phyloP scores from a whole-genome alignment of 495 filamentous ascomycete genomes.

The Lasiosphaeris hirsuta region DNA sequence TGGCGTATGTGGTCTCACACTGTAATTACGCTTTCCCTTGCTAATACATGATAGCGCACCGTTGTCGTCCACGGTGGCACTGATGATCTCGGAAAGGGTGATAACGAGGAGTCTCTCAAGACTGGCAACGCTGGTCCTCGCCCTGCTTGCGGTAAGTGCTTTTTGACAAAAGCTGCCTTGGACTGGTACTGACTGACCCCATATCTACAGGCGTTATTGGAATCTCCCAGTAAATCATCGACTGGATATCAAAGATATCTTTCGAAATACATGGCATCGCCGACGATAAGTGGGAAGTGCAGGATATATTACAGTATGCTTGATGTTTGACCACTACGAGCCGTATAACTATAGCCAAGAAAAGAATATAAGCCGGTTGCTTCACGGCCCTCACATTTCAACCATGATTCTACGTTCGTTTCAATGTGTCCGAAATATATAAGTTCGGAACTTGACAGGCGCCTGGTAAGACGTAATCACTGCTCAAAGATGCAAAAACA shows the following conservation, averaged over 20 bases:
- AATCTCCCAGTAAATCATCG: constrained; percentile 58
- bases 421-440: no score
- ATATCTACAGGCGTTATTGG: constrained; percentile 70
- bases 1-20: constrained; percentile 61
- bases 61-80: constrained; percentile 92
- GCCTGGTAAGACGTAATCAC: no score
- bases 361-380: no score
- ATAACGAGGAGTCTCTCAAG: constrained; percentile 89
- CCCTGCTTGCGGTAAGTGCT: constrained; percentile 79
- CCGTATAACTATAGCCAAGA: no score
- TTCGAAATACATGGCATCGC: background rate
- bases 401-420: no score
- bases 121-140: constrained; percentile 92
- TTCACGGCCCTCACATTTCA: no score
- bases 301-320: no score
- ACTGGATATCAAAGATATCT: background rate
- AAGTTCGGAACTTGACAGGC: no score
- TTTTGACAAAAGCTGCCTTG: constrained; percentile 20
- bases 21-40: background rate
- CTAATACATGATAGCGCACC: constrained; percentile 62
- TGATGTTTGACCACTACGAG: no score
- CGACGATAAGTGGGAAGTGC: background rate
- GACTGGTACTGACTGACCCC: constrained; percentile 14
- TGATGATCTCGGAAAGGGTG: constrained; percentile 91
- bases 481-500: no score